Percentiles rank a stretch among this genome's conserved stretches.
These are phyloP conservation scores for Cardamine occulta DNA, from an alignment of 345 rosid genomes.

Conservation along the genomic window DNA sequence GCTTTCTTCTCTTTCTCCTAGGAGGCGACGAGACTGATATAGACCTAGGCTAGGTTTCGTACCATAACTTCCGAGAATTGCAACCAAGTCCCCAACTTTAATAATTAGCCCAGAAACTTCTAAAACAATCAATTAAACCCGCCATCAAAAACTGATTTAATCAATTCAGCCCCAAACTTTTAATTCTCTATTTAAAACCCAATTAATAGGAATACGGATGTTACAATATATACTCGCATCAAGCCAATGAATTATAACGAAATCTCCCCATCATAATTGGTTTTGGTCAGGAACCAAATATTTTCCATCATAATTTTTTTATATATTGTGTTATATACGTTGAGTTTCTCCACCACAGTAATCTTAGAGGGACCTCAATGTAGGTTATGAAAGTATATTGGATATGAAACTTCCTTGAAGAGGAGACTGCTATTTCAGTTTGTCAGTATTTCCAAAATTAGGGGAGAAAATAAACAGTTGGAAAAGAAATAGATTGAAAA, in stretches of 20 bases:
- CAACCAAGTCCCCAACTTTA: too few relatives aligned
- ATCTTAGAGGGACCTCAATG: neutral
- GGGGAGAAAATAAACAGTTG: neutral
- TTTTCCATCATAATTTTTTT: neutral
- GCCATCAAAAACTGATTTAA: too few relatives aligned
- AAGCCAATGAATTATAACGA: neutral
- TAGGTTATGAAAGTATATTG: too few relatives aligned
- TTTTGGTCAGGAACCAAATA: neutral
- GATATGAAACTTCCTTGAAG: neutral
- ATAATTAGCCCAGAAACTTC: too few relatives aligned
- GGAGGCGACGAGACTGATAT: too few relatives aligned
- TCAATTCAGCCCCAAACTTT: too few relatives aligned
- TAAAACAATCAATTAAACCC: too few relatives aligned
- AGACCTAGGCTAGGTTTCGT: too few relatives aligned
- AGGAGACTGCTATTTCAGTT: neutral
- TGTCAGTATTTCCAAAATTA: neutral
- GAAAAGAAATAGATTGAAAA: neutral
- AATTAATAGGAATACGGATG: too few relatives aligned
- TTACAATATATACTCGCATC: neutral
- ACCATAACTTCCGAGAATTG: too few relatives aligned
- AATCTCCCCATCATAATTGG: neutral
- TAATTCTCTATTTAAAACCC: too few relatives aligned
- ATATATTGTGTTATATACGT: neutral
- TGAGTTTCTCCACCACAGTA: neutral
- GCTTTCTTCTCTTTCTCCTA: too few relatives aligned